Evolutionary conservation across 139 green algal species (phyloP), one percentile per base, ranked within the genome.

Genomic region (Chlorella sp.): DNA sequence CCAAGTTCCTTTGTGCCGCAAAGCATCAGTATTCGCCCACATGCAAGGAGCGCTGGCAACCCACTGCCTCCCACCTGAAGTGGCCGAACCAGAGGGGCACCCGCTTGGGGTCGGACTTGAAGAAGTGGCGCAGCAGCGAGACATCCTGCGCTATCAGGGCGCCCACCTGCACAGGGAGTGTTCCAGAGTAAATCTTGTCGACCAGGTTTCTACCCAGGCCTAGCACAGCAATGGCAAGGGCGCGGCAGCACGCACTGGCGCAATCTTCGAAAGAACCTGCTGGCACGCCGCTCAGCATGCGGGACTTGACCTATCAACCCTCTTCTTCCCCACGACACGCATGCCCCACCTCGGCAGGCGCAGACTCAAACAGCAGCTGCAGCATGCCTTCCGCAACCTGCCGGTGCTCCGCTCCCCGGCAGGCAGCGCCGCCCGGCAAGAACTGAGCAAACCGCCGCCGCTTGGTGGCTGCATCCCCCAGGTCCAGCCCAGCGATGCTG

Each of bases 61-160:
- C 44, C n/a, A 7, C 7, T 55, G 51, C 51, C 51, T 3, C 70
- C 30, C 76, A 82, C 76, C 76, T 82, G 78, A 93, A 94, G 68
- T 92, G 82, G 4, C 78, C 86, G 81, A 95, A 95, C 92, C 92
- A 95, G 39, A 76, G 72, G 1, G 12, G 68, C 25, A 83, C 74
- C 21, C 51, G 70, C 39, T 69, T 62, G 25, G 55, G 47, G 28
- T 82, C 51, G 0, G 51, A 76, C 65, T 82, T 62, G 64, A 85
- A 80, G 34, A 76, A 89, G 60, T 36, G 34, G 11, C 69, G 57
- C 32, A 89, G 84, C 39, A 87, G 73, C 0, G 68, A 38, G 20
- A 75, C 21, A 15, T 87, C 73, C n/a, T 34, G 28, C 0, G 74
- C 56, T 30, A 91, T 26, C 68, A 87, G 75, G 16, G 47, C 21